phyloP scores from a whole-genome alignment of 2,329 filamentous ascomycete genomes.

The Scedosporium dehoogii region DNA sequence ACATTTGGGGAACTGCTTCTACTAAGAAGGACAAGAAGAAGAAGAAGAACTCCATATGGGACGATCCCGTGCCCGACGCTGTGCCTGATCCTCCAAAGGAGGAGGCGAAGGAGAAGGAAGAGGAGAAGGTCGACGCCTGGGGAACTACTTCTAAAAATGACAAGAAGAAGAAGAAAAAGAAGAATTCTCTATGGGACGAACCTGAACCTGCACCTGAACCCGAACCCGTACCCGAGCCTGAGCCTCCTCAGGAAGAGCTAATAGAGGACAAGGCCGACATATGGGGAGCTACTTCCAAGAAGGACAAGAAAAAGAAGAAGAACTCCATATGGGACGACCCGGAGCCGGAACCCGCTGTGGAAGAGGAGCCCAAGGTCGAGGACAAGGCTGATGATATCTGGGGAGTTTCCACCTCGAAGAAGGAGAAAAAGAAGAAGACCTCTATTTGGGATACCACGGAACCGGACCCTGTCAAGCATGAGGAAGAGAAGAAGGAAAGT shows the following conservation, averaged over 20 bases:
- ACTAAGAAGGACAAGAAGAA: conserved; percentile 19
- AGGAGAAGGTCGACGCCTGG: conserved; percentile 12
- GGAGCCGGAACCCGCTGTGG: conserved; percentile 11
- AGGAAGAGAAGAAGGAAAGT: neutral
- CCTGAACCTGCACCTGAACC: neutral
- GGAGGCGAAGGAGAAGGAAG: conserved; percentile 14
- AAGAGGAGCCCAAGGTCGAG: conserved; percentile 12
- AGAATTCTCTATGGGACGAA: conserved; percentile 7
- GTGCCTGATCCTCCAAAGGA: conserved; percentile 10
- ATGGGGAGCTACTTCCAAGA: conserved; percentile 18
- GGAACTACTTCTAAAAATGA: conserved; percentile 3
- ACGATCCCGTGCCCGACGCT: conserved; percentile 10
- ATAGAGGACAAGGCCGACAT: conserved; percentile 12
- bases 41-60: conserved; percentile 17
- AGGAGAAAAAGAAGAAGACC: conserved; percentile 24
- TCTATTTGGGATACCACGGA: conserved; percentile 13
- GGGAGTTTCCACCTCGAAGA: conserved; percentile 16
- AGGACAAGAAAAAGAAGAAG: conserved; percentile 24
- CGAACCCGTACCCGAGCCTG: neutral
- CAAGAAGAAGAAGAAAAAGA: conserved; percentile 13
- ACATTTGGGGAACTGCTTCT: conserved; percentile 12
- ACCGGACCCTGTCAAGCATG: conserved; percentile 12
- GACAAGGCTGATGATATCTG: neutral
- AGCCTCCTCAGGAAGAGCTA: neutral
- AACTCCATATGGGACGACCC: neutral